Evolutionary conservation across 345 rosid species (phyloP).

Genomic region (Cochlearia excelsa): DNA sequence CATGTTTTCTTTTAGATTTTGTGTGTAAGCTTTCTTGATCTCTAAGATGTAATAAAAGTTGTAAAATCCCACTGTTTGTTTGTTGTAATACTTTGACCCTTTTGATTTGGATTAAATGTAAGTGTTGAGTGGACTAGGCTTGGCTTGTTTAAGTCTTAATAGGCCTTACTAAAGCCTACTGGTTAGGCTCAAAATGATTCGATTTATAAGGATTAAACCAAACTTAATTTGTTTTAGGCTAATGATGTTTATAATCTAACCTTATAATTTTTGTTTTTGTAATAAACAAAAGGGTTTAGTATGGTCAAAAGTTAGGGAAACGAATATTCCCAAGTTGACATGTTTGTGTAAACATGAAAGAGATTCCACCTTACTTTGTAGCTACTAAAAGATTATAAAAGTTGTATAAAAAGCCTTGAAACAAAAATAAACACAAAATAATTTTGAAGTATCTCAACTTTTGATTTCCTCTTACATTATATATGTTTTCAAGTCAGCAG

Average conservation of each 20-base stretch:
- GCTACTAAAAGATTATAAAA: constrained; percentile 26
- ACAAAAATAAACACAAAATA: background rate
- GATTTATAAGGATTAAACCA: no score
- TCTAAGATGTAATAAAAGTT: constrained; percentile 9
- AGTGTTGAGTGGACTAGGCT: no score
- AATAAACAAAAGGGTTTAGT: background rate
- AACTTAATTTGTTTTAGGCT: no score
- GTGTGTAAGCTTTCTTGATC: constrained; percentile 1
- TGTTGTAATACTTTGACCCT: constrained; percentile 1
- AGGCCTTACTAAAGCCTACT: no score
- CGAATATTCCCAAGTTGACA: constrained; percentile 33
- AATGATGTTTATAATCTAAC: constrained; percentile 4
- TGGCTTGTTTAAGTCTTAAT: no score
- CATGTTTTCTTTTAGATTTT: no score
- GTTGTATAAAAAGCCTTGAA: constrained; percentile 2
- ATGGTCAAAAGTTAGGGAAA: constrained; percentile 28
- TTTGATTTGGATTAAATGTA: no score
- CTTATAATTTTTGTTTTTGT: background rate
- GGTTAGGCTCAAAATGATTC: no score
- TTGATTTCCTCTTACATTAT: background rate
- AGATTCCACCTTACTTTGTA: constrained; percentile 30
- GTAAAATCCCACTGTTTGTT: constrained; percentile 8
- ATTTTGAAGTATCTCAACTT: constrained; percentile 18
- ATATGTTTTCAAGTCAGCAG: constrained; percentile 13
- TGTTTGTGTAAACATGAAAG: constrained; percentile 27